Percentiles rank a stretch among this genome's conserved stretches.
Conservation (phyloP, 2,329 filamentous ascomycete genomes). For the Epichloe hybrida region DNA sequence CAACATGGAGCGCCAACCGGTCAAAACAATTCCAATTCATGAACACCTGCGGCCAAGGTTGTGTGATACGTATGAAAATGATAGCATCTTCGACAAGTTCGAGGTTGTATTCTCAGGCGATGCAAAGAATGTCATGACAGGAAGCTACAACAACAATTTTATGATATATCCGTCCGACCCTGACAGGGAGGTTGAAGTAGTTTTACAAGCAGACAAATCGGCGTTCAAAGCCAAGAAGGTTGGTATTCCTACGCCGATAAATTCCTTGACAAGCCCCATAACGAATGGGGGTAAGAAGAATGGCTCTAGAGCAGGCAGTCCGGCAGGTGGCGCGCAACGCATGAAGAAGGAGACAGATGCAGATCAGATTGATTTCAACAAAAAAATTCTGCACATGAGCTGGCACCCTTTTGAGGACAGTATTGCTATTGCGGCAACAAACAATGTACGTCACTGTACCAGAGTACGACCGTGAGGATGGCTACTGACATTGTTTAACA, state of each 20-base stretch:
- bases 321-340: conserved; percentile 63
- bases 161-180: conserved; percentile 99
- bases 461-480: neutral
- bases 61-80: conserved; percentile 98
- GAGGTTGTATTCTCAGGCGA: conserved; percentile 98
- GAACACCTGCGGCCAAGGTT: conserved; percentile 88
- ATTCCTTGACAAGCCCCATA: conserved; percentile 60
- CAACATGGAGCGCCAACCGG: conserved; percentile 93
- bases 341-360: conserved; percentile 99
- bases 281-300: conserved; percentile 73
- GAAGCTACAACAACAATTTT: conserved; percentile 99
- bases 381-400: conserved; percentile 99
- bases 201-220: conserved; percentile 94
- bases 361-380: conserved; percentile 99
- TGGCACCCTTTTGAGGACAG: conserved; percentile 99
- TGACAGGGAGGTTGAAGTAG: conserved; percentile 92
- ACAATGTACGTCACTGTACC: conserved; percentile 62
- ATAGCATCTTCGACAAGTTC: conserved; percentile 99
- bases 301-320: conserved; percentile 76
- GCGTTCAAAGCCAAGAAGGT: conserved; percentile 99
- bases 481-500: conserved; percentile 9
- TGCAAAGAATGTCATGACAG: conserved; percentile 98
- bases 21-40: conserved; percentile 98
- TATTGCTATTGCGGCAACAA: conserved; percentile 97
- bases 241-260: conserved; percentile 93